These are phyloP conservation scores for Boletus huronensis DNA, from an alignment of 768 basidiomycete species.

Conservation along the genomic window DNA sequence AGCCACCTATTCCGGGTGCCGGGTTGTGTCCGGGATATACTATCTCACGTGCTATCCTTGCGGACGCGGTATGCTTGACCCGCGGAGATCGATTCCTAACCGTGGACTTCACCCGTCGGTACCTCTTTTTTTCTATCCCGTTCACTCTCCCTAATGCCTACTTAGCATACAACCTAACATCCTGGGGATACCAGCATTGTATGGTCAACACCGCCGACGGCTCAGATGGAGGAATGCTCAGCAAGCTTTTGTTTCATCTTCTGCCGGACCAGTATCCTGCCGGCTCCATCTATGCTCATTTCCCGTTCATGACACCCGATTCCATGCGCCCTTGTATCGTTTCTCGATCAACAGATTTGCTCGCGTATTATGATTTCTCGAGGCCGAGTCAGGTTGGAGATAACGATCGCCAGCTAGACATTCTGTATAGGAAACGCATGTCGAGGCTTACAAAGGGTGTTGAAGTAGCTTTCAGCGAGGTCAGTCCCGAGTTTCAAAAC, in stretches of 20 bases:
- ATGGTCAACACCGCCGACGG: constrained; percentile 62
- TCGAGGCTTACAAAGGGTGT: constrained; percentile 14
- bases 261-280: constrained; percentile 67
- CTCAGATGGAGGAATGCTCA: constrained; percentile 72
- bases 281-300: constrained; percentile 68
- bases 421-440: constrained; percentile 17
- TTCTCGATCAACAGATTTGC: constrained; percentile 29
- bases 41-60: constrained; percentile 78
- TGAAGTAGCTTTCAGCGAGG: constrained; percentile 5
- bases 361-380: constrained; percentile 55
- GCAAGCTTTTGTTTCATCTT: constrained; percentile 66
- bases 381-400: constrained; percentile 36
- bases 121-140: not conserved
- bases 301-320: constrained; percentile 72
- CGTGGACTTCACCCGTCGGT: constrained; percentile 70
- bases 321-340: constrained; percentile 42
- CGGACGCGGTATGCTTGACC: constrained; percentile 71
- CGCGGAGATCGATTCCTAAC: constrained; percentile 82
- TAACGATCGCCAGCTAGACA: not conserved
- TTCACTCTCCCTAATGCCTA: constrained; percentile 1
- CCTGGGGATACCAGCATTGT: constrained; percentile 77
- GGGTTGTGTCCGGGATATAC: constrained; percentile 83
- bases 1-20: constrained; percentile 59
- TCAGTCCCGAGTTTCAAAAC: not conserved
- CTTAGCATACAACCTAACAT: constrained; percentile 66